Conservation (phyloP, 2,329 filamentous ascomycete genomes). For the Fusarium musae region DNA sequence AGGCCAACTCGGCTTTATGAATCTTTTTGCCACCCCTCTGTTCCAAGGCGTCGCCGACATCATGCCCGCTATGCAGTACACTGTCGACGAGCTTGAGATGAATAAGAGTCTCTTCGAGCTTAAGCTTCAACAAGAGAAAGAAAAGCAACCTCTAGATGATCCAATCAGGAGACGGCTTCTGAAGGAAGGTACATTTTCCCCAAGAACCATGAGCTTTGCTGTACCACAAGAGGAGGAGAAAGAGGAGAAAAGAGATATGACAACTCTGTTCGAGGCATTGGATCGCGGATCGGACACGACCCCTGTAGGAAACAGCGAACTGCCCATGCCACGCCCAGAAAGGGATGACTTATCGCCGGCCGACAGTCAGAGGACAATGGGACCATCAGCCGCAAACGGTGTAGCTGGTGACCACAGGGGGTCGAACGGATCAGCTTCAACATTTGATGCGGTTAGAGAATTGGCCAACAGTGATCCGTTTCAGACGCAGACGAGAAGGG, state of each 20-base stretch:
- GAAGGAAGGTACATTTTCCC: conserved; percentile 57
- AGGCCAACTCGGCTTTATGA: conserved; percentile 96
- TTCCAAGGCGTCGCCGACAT: conserved; percentile 90
- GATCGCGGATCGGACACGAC: conserved; percentile 36
- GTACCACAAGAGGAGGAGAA: conserved; percentile 44
- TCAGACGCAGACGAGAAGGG: conserved; percentile 48
- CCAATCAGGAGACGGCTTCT: conserved; percentile 50
- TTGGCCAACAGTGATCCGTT: conserved; percentile 64
- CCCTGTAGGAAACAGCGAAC: conserved; percentile 33
- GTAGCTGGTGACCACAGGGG: conserved; percentile 52
- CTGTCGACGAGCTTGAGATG: conserved; percentile 79
- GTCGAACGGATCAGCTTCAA: conserved; percentile 56
- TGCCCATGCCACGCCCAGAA: conserved; percentile 40
- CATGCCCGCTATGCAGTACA: conserved; percentile 85
- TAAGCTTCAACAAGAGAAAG: conserved; percentile 72
- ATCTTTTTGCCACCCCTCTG: conserved; percentile 90
- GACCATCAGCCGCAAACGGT: conserved; percentile 39
- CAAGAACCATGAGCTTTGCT: conserved; percentile 57
- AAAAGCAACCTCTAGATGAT: conserved; percentile 54
- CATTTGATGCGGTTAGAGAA: conserved; percentile 60
- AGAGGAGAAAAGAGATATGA: conserved; percentile 40
- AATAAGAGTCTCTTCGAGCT: conserved; percentile 82
- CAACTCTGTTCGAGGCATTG: conserved; percentile 24
- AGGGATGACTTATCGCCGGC: conserved; percentile 44
- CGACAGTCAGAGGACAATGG: conserved; percentile 45